phyloP scores from a whole-genome alignment of 2,329 filamentous ascomycete species.

The Sodiomyces alkalinus region DNA sequence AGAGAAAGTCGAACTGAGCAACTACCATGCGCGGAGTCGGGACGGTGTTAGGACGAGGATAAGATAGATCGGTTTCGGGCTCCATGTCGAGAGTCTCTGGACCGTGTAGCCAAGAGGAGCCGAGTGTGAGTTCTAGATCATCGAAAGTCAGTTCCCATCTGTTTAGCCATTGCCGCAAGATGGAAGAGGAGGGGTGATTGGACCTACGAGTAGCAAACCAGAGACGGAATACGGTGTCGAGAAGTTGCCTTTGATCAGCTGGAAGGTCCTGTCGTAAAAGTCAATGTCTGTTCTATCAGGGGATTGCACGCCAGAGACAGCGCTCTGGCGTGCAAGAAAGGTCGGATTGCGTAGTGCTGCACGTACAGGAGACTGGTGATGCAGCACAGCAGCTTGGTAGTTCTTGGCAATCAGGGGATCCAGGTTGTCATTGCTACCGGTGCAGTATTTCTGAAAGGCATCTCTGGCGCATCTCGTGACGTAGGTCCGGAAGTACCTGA shows the following conservation, averaged over 20 bases:
- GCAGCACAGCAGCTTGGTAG: constrained; percentile 9
- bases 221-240: constrained; percentile 24
- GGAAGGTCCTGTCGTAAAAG: not conserved
- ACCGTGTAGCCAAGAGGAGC: constrained; percentile 26
- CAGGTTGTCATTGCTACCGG: constrained; percentile 7
- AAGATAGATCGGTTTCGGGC: constrained; percentile 18
- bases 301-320: no score
- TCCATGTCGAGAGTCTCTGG: constrained; percentile 25
- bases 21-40: constrained; percentile 27
- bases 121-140: constrained; percentile 19
- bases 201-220: constrained; percentile 32
- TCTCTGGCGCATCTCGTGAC: constrained; percentile 15
- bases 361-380: constrained; percentile 5
- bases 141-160: no score
- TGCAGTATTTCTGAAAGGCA: constrained; percentile 14
- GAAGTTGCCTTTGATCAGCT: constrained; percentile 16
- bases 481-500: constrained; percentile 18
- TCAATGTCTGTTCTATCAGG: not conserved
- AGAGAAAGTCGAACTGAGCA: constrained; percentile 29
- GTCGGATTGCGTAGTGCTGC: no score
- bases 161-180: not conserved
- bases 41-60: constrained; percentile 20
- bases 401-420: not conserved
- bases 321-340: not conserved
- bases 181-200: not conserved